Percentiles rank a stretch among this genome's conserved stretches.
These are phyloP conservation scores for Podila verticillata DNA, from an alignment of 192 early-diverging fungal genomes.

Conservation along the genomic window DNA sequence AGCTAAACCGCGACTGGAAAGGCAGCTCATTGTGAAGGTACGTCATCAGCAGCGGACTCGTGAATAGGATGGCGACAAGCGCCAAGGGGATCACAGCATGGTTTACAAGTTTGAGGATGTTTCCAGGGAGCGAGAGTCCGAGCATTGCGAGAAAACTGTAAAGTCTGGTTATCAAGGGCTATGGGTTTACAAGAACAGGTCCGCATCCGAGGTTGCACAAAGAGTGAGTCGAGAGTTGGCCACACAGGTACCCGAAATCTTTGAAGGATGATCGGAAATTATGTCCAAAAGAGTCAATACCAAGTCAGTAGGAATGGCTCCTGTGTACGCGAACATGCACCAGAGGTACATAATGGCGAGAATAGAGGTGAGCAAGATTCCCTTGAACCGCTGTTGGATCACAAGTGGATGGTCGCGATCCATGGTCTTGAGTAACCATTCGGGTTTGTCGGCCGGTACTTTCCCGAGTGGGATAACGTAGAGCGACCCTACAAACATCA, in stretches of 20 bases:
- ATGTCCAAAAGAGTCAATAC: no score
- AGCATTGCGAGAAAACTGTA: conserved; percentile 20
- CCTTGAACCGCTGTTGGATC: conserved; percentile 60
- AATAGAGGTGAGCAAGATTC: conserved; percentile 52
- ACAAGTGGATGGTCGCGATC: conserved; percentile 64
- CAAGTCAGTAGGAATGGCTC: conserved; percentile 12
- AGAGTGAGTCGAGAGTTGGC: no score
- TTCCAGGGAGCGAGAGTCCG: conserved; percentile 42
- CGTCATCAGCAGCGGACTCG: conserved; percentile 62
- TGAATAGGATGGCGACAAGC: conserved; percentile 61
- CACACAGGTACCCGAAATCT: background rate
- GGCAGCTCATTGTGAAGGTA: conserved; percentile 55
- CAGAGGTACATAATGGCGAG: conserved; percentile 49
- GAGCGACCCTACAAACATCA: conserved; percentile 65
- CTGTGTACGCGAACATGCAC: conserved; percentile 18
- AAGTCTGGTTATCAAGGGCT: conserved; percentile 20
- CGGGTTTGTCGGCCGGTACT: conserved; percentile 3
- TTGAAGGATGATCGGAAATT: background rate
- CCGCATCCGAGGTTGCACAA: background rate
- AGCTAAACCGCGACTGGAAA: conserved; percentile 50
- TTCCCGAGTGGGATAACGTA: conserved; percentile 54
- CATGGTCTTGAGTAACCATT: conserved; percentile 5
- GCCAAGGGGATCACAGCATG: conserved; percentile 41
- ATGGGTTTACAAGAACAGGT: background rate
- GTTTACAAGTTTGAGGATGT: conserved; percentile 18